These are phyloP conservation scores for Tothia fuscella DNA, from an alignment of 2,329 filamentous ascomycete genomes.

Conservation along the genomic window DNA sequence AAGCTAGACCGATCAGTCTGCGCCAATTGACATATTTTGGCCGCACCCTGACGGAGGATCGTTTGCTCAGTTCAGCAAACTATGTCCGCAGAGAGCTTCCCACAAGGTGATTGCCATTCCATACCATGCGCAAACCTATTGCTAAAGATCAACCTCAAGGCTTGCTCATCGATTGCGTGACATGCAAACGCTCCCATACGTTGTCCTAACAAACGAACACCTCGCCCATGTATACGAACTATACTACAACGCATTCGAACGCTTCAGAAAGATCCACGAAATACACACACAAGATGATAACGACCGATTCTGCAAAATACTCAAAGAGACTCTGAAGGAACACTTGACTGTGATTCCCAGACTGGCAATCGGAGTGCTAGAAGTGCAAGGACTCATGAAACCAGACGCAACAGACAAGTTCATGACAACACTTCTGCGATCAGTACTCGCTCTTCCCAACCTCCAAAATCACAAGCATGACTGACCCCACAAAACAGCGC, in stretches of 20 bases:
- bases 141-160: conserved; percentile 30
- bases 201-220: conserved; percentile 89
- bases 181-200: conserved; percentile 92
- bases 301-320: conserved; percentile 68
- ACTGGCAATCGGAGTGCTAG: conserved; percentile 84
- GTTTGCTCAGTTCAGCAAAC: conserved; percentile 88
- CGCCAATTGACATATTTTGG: conserved; percentile 97
- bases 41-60: conserved; percentile 76
- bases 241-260: conserved; percentile 95
- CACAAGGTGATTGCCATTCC: conserved; percentile 50
- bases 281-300: conserved; percentile 83
- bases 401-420: conserved; percentile 77
- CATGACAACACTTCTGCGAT: conserved; percentile 87
- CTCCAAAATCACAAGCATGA: neutral
- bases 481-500: conserved; percentile 39
- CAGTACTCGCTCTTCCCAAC: conserved; percentile 40
- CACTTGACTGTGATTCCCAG: conserved; percentile 91
- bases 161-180: conserved; percentile 90
- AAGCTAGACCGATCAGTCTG: conserved; percentile 89
- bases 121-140: conserved; percentile 5
- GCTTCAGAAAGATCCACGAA: conserved; percentile 70
- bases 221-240: conserved; percentile 92
- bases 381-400: conserved; percentile 74
- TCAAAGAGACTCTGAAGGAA: conserved; percentile 68
- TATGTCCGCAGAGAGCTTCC: conserved; percentile 94